Conservation (phyloP, 163 green algal species). For the Chlamydomonas reinhardtii region DNA sequence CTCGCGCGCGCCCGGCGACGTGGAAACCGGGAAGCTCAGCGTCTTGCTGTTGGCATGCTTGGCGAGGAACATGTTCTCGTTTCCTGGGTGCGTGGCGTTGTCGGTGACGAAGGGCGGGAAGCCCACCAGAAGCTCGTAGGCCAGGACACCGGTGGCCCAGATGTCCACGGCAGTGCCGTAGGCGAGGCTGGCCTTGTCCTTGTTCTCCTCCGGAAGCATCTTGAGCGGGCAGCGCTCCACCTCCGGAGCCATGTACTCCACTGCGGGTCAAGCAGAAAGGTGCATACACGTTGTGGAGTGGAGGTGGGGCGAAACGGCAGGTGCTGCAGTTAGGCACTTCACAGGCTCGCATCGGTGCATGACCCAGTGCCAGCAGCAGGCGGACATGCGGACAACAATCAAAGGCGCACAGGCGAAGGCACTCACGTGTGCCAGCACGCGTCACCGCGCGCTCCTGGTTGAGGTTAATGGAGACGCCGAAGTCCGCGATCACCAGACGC, state of each 20-base stretch:
- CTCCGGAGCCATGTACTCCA: slow-evolving; percentile 68
- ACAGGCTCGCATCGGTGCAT: too few relatives aligned
- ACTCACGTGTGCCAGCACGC: slow-evolving; percentile 63
- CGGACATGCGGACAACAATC: too few relatives aligned
- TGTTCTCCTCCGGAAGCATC: slow-evolving; percentile 82
- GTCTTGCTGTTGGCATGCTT: slow-evolving; percentile 3
- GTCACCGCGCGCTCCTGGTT: slow-evolving; percentile 74
- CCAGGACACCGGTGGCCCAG: slow-evolving; percentile 83
- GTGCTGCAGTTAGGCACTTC: too few relatives aligned
- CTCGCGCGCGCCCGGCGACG: slow-evolving; percentile 52
- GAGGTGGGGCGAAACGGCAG: too few relatives aligned
- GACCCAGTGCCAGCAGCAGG: too few relatives aligned
- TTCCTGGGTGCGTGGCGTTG: background rate
- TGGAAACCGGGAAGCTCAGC: slow-evolving; percentile 36
- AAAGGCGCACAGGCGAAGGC: too few relatives aligned
- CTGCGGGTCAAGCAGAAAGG: background rate
- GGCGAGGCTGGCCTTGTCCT: slow-evolving; percentile 56
- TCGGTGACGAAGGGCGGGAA: slow-evolving; percentile 56
- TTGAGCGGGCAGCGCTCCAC: slow-evolving; percentile 86
- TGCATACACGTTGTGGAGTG: too few relatives aligned
- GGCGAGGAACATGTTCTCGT: background rate
- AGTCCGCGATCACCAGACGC: slow-evolving; percentile 73
- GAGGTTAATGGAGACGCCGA: slow-evolving; percentile 66
- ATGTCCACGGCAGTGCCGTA: slow-evolving; percentile 68
- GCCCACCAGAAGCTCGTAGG: slow-evolving; percentile 76